Evolutionary conservation across 192 early-diverging fungal genomes (phyloP).

Genomic region (Backusella liffmaniae): DNA sequence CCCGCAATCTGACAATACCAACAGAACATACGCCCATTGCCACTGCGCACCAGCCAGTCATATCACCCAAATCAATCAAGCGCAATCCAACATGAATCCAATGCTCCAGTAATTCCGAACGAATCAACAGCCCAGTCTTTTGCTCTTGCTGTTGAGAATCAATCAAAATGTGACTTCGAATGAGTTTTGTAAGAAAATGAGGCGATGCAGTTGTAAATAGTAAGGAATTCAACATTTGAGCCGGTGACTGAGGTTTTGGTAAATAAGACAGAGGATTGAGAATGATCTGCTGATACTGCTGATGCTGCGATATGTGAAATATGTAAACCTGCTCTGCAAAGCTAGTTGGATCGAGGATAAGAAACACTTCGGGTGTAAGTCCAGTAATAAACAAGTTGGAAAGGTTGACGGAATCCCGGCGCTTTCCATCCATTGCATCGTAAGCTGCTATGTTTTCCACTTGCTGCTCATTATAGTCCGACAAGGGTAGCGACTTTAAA

Average conservation of each 20-base stretch:
- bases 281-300: conserved; percentile 2
- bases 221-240: conserved; percentile 41
- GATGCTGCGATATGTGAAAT: conserved; percentile 51
- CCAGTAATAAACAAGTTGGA: conserved; percentile 56
- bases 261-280: conserved; percentile 40
- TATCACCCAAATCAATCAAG: conserved; percentile 56
- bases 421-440: neutral
- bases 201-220: conserved; percentile 57
- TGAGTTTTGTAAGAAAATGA: conserved; percentile 71
- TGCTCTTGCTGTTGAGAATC: conserved; percentile 40
- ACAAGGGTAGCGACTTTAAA: neutral
- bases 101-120: conserved; percentile 59
- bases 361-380: conserved; percentile 59
- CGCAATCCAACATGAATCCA: conserved; percentile 67
- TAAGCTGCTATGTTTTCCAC: conserved; percentile 10
- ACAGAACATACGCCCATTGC: conserved; percentile 68
- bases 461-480: neutral
- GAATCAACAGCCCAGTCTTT: conserved; percentile 8
- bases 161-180: conserved; percentile 65
- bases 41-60: conserved; percentile 63
- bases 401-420: conserved; percentile 35
- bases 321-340: conserved; percentile 70
- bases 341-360: conserved; percentile 54
- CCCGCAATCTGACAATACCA: conserved; percentile 61
- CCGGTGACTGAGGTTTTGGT: conserved; percentile 16